Evolutionary conservation across 2,329 filamentous ascomycete genomes (phyloP).

Genomic region (Zalaria obscura): DNA sequence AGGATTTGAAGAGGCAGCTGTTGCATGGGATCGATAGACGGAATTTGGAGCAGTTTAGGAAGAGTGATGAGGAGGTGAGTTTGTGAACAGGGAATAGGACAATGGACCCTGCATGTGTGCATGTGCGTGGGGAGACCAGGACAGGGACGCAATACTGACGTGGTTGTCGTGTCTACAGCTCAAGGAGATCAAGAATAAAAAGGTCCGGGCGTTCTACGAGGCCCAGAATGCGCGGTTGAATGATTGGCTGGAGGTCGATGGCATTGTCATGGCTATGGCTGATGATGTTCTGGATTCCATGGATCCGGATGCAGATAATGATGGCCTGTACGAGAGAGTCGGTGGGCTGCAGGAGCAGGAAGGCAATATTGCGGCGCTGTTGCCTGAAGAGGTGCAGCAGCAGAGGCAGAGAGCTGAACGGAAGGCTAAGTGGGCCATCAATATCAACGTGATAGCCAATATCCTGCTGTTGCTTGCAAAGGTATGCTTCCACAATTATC

Average conservation of each 20-base stretch:
- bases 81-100: neutral
- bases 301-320: conserved; percentile 42
- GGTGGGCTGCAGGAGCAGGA: conserved; percentile 34
- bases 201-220: conserved; percentile 39
- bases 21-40: conserved; percentile 32
- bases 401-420: conserved; percentile 31
- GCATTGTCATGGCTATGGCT: conserved; percentile 39
- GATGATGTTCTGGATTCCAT: conserved; percentile 48
- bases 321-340: conserved; percentile 39
- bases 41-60: conserved; percentile 34
- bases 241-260: conserved; percentile 46
- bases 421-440: conserved; percentile 42
- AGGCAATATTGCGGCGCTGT: conserved; percentile 38
- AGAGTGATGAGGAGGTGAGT: conserved; percentile 33
- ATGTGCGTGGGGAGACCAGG: too few species aligned
- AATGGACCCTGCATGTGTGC: too few species aligned
- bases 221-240: conserved; percentile 40
- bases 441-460: conserved; percentile 48
- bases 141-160: neutral
- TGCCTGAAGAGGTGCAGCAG: conserved; percentile 40
- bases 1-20: conserved; percentile 35
- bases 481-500: neutral
- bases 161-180: conserved; percentile 18
- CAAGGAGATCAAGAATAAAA: conserved; percentile 38
- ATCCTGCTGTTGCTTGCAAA: conserved; percentile 42